Conservation (phyloP, 495 filamentous ascomycete species). For the Penicillium paradoxum region DNA sequence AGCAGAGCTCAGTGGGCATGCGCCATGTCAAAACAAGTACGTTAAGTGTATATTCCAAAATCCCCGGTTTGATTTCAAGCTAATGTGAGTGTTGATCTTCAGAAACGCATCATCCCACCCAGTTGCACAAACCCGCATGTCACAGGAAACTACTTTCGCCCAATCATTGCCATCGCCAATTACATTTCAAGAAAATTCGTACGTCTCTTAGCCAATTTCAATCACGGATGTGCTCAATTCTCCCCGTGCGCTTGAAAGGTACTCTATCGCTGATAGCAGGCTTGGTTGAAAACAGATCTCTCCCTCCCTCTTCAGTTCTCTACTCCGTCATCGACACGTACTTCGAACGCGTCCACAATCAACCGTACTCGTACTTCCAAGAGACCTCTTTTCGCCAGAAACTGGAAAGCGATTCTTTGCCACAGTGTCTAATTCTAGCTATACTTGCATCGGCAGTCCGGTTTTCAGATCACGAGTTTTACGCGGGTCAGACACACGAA, state of each 20-base stretch:
- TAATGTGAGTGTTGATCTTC: neutral
- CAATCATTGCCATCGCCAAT: neutral
- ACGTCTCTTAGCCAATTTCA: neutral
- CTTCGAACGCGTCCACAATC: conserved; percentile 27
- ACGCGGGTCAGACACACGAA: conserved; percentile 9
- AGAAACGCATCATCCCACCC: neutral
- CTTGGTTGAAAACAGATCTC: neutral
- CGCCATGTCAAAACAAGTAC: neutral
- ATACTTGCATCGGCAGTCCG: conserved; percentile 24
- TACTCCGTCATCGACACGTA: conserved; percentile 24
- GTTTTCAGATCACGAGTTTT: conserved; percentile 24
- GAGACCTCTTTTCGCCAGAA: conserved; percentile 22
- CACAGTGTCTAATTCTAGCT: conserved; percentile 21
- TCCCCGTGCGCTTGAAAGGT: too few relatives aligned
- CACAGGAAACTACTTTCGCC: neutral
- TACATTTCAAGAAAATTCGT: conserved; percentile 6
- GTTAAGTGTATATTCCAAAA: neutral
- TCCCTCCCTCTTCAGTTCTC: conserved; percentile 17
- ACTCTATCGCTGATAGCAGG: neutral
- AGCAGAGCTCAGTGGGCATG: conserved; percentile 17
- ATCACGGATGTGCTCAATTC: neutral
- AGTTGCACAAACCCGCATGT: neutral
- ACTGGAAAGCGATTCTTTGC: conserved; percentile 10
- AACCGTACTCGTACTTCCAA: conserved; percentile 30
- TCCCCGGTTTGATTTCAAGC: neutral